Base-by-base conservation (phyloP, 495 filamentous ascomycete species). In the Pyronema domesticum region DNA sequence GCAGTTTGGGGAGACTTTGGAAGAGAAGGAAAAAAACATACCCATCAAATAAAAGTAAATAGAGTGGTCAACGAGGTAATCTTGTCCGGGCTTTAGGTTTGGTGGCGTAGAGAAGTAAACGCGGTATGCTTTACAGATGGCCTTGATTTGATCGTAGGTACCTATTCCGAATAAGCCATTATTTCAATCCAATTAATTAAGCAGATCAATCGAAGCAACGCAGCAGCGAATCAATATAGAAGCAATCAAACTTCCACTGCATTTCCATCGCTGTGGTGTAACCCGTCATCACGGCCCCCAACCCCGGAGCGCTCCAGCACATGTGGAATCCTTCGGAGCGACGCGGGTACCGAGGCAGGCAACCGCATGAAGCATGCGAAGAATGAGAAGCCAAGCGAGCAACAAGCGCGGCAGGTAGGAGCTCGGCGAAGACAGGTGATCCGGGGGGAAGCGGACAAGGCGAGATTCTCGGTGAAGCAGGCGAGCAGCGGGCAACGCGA, bases 1-100 rank as follows among this genome's bases (percentile, higher is more conserved):
- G 18, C 7, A 19, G 11, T 19, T 19, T n/a, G 9, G n/a, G 45
- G 23, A 46, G n/a, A 15, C 18, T 47, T 10, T 18, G 40, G 43
- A 54, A n/a, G 10, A 33, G 55, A 53, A 36, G 34, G 37, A 49
- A 42, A 37, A 45, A 51, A 57, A 71, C 77, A 68, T 69, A 82
- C 80, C 81, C 91, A 98, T 98, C 57, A 98, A 70, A 68, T 98
- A 98, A 65, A 98, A 98, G 73, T 98, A 98, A 58, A 98, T 96
- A 65, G 86, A 94, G 71, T 98, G 91, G 70, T 96, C 91, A 39
- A 98, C 91, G 57, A 98, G 68, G 70, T 98, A 98, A 68, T 98
- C 91, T 72, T 94, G 85, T 7, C 87, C 91, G 1, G 86, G 80
- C 73, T 89, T 80, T 46, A 95, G 85, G 56, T 88, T 73, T 58